Conservation (phyloP, 306 rosid genomes). For the Corylus heterophylla region DNA sequence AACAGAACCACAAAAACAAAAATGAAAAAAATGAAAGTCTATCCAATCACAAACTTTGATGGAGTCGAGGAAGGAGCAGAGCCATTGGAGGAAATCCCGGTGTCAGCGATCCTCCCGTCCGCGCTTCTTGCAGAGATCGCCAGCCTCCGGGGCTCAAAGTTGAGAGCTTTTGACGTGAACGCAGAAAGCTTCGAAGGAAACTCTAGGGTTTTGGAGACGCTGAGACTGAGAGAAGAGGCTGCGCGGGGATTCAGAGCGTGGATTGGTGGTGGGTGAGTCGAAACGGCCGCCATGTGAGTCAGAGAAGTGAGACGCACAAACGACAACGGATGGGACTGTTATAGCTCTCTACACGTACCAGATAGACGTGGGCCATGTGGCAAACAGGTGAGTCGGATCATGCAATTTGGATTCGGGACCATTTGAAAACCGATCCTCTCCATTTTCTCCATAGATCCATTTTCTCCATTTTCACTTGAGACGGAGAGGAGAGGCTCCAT, state of each 20-base stretch:
- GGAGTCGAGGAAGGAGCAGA: slow-evolving; percentile 34
- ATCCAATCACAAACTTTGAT: slow-evolving; percentile 39
- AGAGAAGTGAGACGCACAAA: background rate
- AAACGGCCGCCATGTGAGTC: slow-evolving; percentile 43
- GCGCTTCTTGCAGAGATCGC: slow-evolving; percentile 34
- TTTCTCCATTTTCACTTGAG: too few species aligned
- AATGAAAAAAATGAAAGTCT: too few species aligned
- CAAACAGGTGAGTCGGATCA: background rate
- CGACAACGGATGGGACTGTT: background rate
- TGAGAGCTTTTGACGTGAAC: slow-evolving; percentile 18
- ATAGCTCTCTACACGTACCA: background rate
- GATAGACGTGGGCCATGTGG: background rate
- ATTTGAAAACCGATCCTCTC: too few species aligned
- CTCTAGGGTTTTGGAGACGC: slow-evolving; percentile 1
- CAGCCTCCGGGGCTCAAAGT: slow-evolving; percentile 28
- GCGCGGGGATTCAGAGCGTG: slow-evolving; percentile 10
- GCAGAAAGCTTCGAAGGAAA: slow-evolving; percentile 4
- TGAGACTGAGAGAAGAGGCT: background rate
- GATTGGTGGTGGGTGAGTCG: slow-evolving; percentile 16
- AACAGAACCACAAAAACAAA: background rate
- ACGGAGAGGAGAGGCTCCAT: too few species aligned
- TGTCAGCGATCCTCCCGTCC: slow-evolving; percentile 12
- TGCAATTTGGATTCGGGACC: too few species aligned
- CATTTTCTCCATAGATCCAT: too few species aligned
- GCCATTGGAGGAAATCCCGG: slow-evolving; percentile 28